Percentiles rank a stretch among this genome's conserved stretches.
phyloP scores from a whole-genome alignment of 1,139 yeast genomes.

The Hansenula sp. region DNA sequence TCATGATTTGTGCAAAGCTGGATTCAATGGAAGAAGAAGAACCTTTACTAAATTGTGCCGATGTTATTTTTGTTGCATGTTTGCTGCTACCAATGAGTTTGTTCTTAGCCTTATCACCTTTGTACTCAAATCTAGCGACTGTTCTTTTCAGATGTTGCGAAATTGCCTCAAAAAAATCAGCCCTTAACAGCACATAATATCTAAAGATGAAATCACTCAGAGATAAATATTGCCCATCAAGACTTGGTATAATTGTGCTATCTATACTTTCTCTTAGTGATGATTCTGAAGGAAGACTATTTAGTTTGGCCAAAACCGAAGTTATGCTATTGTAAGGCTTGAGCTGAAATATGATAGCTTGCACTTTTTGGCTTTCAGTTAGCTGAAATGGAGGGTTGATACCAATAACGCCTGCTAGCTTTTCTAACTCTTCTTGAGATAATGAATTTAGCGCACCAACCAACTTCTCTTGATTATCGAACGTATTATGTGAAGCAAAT shows the following conservation, averaged over 20 bases:
- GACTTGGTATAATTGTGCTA: not conserved
- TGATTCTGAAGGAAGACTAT: not conserved
- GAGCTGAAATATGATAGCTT: no score
- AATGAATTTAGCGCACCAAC: not conserved
- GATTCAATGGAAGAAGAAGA: not conserved
- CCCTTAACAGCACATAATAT: slow-evolving; percentile 18
- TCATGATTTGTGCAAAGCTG: not conserved
- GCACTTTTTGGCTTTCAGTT: no score
- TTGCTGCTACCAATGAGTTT: slow-evolving; percentile 26
- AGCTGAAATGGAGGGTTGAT: no score
- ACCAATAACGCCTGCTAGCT: no score
- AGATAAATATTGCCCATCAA: slow-evolving; percentile 18
- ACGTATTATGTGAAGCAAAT: slow-evolving; percentile 1
- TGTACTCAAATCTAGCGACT: slow-evolving; percentile 21
- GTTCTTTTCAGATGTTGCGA: slow-evolving; percentile 23
- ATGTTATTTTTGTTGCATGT: slow-evolving; percentile 22
- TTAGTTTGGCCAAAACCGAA: no score
- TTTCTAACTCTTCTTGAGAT: not conserved
- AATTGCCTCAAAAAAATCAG: slow-evolving; percentile 21
- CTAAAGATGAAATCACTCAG: slow-evolving; percentile 31
- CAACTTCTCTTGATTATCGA: not conserved
- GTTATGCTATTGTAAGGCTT: no score
- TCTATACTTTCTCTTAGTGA: not conserved
- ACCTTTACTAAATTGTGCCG: not conserved
- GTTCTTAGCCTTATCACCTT: slow-evolving; percentile 7